Base-by-base conservation (phyloP, 306 rosid species). In the Begonia loranthoides region DNA sequence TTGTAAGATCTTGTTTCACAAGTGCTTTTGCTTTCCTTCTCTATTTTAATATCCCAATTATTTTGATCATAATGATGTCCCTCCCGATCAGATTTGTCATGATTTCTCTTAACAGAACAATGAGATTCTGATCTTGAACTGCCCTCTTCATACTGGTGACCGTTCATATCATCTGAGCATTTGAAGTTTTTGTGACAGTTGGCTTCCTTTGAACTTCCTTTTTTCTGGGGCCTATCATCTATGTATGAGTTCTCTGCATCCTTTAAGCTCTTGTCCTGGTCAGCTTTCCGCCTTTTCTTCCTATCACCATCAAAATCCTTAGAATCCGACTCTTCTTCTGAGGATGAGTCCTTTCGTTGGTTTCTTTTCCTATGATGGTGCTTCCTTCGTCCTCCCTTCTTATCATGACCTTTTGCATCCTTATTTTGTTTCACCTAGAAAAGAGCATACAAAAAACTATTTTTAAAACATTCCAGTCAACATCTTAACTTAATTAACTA, bases 361-460 rank as follows among this genome's bases (percentile, higher is more conserved):
- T 82, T 79, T 22, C 78, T 80, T 58, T 70, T 73, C 55, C 80
- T 71, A 51, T 74, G 78, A 38, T 9, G 79, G 54, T 74, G 85
- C 75, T 85, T 85, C 75, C 69, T 84, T 54, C 45, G 66, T 55
- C 46, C 64, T 51, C 76, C 83, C 70, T 66, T 82, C 59, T 78
- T 79, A 28, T 69, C 71, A 40, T 4, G 66, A 10, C 46, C 59
- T 50, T 82, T 76, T 60, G 73, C 77, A 52, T 74, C 62, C 58
- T 48, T 66, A 77, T 57, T 51, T 68, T 39, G 39, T 79, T 66
- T 78, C 76, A 47, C 82, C 96, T 84, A 57, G 36, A 45, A 70
- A 22, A 15, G 28, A 28, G 36, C 36, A 28, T 28, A 28, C 4
- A 4, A 28, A 28, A 28, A 28, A 28, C 6, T 4, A 28, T 28